These are phyloP conservation scores for Brassica balearica DNA, from an alignment of 441 rosid genomes.

Conservation along the genomic window DNA sequence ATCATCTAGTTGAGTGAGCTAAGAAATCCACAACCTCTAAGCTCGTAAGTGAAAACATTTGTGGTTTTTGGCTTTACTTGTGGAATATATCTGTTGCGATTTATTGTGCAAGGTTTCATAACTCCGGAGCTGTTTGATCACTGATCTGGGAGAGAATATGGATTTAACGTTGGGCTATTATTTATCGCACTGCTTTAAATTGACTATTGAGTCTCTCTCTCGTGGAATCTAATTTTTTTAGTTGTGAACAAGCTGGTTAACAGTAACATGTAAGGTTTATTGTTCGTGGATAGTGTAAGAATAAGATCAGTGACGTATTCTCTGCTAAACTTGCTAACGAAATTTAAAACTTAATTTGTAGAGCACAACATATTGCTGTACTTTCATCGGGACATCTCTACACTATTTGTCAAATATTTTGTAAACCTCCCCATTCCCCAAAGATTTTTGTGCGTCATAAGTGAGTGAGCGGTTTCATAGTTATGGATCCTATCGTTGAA, in stretches of 20 bases:
- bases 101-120: not conserved
- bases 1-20: not conserved
- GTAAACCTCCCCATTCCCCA: too few species aligned
- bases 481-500: not conserved
- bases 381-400: not conserved
- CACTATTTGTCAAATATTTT: not conserved
- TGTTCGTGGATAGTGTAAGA: too few species aligned
- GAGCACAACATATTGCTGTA: too few species aligned
- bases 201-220: too few species aligned
- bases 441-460: not conserved
- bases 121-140: not conserved
- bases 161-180: not conserved
- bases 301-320: too few species aligned
- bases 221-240: too few species aligned
- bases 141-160: not conserved
- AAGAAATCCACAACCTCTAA: not conserved
- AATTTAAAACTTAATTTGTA: too few species aligned
- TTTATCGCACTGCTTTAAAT: too few species aligned
- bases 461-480: not conserved
- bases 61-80: not conserved
- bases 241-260: too few species aligned
- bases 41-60: not conserved
- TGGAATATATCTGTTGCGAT: not conserved
- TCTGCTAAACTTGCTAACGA: too few species aligned
- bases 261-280: too few species aligned